Evolutionary conservation across 257 asterid species (phyloP), one percentile per base, ranked within the genome.

Genomic region (Knoxia roxburghii): DNA sequence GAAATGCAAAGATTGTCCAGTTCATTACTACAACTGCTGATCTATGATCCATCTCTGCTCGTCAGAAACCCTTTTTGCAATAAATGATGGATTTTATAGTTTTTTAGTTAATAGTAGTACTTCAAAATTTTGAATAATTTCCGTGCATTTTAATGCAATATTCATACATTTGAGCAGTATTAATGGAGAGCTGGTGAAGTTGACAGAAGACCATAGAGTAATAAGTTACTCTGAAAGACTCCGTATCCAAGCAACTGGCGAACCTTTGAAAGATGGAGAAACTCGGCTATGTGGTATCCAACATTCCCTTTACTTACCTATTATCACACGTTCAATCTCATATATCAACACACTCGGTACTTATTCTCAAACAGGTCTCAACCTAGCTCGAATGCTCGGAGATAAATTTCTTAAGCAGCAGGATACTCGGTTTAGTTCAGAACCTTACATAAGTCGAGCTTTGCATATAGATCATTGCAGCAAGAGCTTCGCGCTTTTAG

Each of bases 331-430:
- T 18, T 59, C 12, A 72, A 39, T 52, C 68, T 52, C 69, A 70
- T 64, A 41, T 54, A 24, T 51, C 2, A 72, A 68, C 69, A 69
- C 41, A 64, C 53, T 66, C 30, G 27, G 4, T 49, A 41, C 69
- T 75, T 63, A 41, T 43, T 35, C 72, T 51, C 69, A 39, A 58
- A 68, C 79, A 94, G 99, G 99, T 61, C 79, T 94, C 67, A 94
- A 94, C 80, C 97, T 94, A 24, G 96, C 91, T 70, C 83, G 97
- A 74, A 87, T 94, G 99, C 95, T 94, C 12, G 99, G 99, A 55
- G 99, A 94, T 82, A 94, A 94, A 65, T 94, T 88, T 82, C 86
- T 90, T 61, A 94, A 94, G 82, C 91, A 90, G 79, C 96, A 94
- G 70, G 99, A 90, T 56, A 67, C 71, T 57, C 96, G 99, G 53